Conservation (phyloP, 768 basidiomycete genomes). For the Arthromyces matolae region DNA sequence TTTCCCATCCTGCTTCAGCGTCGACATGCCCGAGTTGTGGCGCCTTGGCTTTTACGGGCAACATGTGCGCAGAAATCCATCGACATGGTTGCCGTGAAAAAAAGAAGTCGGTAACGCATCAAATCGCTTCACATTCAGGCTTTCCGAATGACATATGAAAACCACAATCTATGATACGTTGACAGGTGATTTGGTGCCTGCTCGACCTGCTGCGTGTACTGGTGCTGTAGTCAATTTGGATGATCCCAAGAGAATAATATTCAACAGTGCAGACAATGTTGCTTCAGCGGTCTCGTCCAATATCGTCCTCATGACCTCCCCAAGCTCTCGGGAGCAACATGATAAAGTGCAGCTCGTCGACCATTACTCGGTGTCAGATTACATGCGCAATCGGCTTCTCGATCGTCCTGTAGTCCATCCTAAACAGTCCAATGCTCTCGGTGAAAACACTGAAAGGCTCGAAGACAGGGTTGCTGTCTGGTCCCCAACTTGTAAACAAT, state of each 20-base stretch:
- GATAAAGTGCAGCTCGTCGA: too few species aligned
- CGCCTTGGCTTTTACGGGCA: slow-evolving; percentile 13
- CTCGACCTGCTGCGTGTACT: background rate
- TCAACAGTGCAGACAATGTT: background rate
- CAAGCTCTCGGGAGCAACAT: too few species aligned
- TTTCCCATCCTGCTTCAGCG: background rate
- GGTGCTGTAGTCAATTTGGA: background rate
- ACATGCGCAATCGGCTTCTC: too few species aligned
- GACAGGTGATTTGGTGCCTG: slow-evolving; percentile 8
- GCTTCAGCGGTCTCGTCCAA: slow-evolving; percentile 6
- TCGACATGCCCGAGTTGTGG: slow-evolving; percentile 8
- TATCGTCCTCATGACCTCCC: slow-evolving; percentile 16
- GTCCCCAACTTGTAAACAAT: too few species aligned
- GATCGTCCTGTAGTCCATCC: too few species aligned
- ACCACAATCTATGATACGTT: slow-evolving; percentile 20
- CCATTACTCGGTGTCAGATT: too few species aligned
- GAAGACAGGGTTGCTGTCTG: too few species aligned
- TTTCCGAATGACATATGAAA: slow-evolving; percentile 7
- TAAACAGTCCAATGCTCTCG: too few species aligned
- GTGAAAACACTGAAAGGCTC: too few species aligned
- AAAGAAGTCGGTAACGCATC: slow-evolving; percentile 5
- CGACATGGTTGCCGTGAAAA: slow-evolving; percentile 5
- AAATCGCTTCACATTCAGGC: background rate
- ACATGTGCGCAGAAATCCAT: background rate
- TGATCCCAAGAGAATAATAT: background rate